These are phyloP conservation scores for Paraphoma chrysanthemicola DNA, from an alignment of 2,329 filamentous ascomycete species.

Conservation along the genomic window DNA sequence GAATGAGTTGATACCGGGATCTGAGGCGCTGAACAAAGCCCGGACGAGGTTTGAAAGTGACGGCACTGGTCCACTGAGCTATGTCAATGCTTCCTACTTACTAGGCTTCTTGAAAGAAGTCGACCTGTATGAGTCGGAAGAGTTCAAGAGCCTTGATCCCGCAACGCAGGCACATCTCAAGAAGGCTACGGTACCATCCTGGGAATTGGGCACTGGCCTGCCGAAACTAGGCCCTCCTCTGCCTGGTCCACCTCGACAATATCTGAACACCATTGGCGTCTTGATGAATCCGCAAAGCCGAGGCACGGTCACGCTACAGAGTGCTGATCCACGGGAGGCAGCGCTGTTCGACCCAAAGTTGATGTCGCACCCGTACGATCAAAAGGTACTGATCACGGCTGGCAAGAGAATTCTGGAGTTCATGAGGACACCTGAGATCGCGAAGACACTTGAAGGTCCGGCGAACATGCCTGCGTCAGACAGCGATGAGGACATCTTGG, in stretches of 20 bases:
- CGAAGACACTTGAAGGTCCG: not conserved
- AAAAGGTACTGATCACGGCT: not conserved
- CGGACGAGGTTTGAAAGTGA: not conserved
- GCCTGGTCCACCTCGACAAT: slow-evolving; percentile 2
- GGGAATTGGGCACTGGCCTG: slow-evolving; percentile 2
- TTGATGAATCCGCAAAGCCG: slow-evolving; percentile 7
- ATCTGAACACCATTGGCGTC: slow-evolving; percentile 1
- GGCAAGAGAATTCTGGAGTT: not conserved
- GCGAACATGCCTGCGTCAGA: not conserved
- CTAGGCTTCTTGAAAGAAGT: slow-evolving; percentile 4
- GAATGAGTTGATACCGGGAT: not conserved
- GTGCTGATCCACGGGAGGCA: not conserved
- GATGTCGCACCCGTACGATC: slow-evolving; percentile 3
- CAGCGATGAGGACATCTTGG: slow-evolving; percentile 1
- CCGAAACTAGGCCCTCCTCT: slow-evolving; percentile 1
- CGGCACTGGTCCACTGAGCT: not conserved
- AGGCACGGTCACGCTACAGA: slow-evolving; percentile 1
- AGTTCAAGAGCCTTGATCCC: not conserved
- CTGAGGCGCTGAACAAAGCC: not conserved
- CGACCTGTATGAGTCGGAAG: not conserved
- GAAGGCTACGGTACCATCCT: not conserved
- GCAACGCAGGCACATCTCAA: not conserved
- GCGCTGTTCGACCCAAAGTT: slow-evolving; percentile 4
- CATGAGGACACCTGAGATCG: not conserved
- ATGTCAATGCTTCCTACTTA: slow-evolving; percentile 1